Base-by-base conservation (phyloP, 768 basidiomycete genomes). In the Lanmaoa pseudosensibilis region DNA sequence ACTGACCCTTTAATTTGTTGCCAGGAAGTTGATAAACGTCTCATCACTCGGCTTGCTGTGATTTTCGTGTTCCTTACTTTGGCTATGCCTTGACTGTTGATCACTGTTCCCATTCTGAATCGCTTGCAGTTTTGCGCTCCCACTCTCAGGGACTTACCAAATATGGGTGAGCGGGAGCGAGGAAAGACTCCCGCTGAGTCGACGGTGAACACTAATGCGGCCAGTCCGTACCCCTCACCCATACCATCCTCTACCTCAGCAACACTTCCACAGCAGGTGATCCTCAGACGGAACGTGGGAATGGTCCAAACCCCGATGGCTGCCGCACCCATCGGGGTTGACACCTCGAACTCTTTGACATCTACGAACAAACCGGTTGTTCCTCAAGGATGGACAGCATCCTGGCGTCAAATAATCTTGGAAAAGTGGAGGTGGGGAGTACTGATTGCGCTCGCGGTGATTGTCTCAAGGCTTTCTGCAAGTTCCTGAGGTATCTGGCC, bases 391-490 rank as follows among this genome's bases (percentile, higher is more conserved):
- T 85, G 84, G 81, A 74, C 80, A n/a, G 73, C 80, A 4, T 77
- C 80, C 3, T 85, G 85, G 83, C 80, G 86, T 47, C 79, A 83
- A 57, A 70, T 91, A 33, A 66, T 92, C 11, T 88, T 83, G 83
- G 88, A 92, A 69, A 91, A 91, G 67, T 93, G 90, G 90, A 78
- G 88, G 57, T 88, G 89, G 83, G 91, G 90, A 21, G 79, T 87
- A 16, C 68, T 93, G 57, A 86, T 92, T 54, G 87, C 84, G 7
- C 71, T 93, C 45, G 90, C 90, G 1, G 84, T 92, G 21, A 72
- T 92, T 49, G 83, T 93, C 12, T 91, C 90, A 33, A 80, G 88
- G 60, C 78, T 92, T 60, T 88, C 89, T 27, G 82, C 87, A 30
- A 75, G 73, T 57, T 64, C 70, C 52, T 74, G 62, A 70, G 44